These are phyloP conservation scores for Mycena galericulata DNA, from an alignment of 768 basidiomycete species.

Conservation along the genomic window DNA sequence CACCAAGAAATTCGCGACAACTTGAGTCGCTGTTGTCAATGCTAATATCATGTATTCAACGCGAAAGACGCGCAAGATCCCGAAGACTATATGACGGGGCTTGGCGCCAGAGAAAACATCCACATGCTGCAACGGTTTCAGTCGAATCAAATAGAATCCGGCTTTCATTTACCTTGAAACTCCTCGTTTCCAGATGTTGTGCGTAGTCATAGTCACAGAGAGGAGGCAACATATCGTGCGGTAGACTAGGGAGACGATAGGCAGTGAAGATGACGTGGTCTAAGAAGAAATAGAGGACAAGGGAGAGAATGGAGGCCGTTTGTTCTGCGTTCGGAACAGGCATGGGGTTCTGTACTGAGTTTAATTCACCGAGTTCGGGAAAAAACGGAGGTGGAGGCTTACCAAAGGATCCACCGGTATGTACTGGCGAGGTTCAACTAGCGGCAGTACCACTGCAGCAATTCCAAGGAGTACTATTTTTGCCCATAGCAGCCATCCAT, in stretches of 20 bases:
- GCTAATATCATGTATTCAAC: slow-evolving; percentile 32
- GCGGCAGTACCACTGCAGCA: slow-evolving; percentile 61
- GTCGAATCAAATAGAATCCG: slow-evolving; percentile 20
- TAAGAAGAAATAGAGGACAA: slow-evolving; percentile 62
- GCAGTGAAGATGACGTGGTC: slow-evolving; percentile 61
- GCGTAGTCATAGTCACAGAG: slow-evolving; percentile 68
- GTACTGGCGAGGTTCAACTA: slow-evolving; percentile 67
- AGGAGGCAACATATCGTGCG: slow-evolving; percentile 66
- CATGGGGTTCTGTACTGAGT: slow-evolving; percentile 43
- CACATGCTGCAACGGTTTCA: slow-evolving; percentile 9
- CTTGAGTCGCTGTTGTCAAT: slow-evolving; percentile 10
- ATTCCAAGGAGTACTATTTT: slow-evolving; percentile 60
- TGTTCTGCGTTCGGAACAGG: slow-evolving; percentile 56
- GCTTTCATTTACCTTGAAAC: slow-evolving; percentile 45
- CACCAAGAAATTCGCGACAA: slow-evolving; percentile 17
- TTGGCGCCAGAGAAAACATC: slow-evolving; percentile 42
- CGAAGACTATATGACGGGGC: slow-evolving; percentile 47
- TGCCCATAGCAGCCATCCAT: slow-evolving; percentile 65
- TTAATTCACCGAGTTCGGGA: not conserved
- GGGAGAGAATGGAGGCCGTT: slow-evolving; percentile 59
- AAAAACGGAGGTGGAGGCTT: not conserved
- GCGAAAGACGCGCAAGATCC: slow-evolving; percentile 41
- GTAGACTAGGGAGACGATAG: slow-evolving; percentile 55
- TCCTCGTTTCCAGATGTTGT: slow-evolving; percentile 38
- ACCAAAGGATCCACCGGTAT: slow-evolving; percentile 65